Evolutionary conservation across 1,284 basidiomycete genomes (phyloP), one percentile per base, ranked within the genome.

Genomic region (Peniophora sp.): DNA sequence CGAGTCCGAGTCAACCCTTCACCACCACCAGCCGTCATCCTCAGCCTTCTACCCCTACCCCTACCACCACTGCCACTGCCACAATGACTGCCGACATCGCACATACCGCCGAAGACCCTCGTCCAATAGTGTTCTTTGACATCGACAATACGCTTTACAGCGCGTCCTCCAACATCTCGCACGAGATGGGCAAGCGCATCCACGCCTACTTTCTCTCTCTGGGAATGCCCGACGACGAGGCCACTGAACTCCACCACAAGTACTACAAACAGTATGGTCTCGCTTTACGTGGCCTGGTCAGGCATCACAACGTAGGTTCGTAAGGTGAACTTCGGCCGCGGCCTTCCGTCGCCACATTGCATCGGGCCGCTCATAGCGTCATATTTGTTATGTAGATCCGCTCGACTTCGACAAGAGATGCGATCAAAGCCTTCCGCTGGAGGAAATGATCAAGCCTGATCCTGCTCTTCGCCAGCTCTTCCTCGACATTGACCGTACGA

Each of bases 111-210:
- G 23, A 35, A 63, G 81, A 83, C 71, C 75, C 81, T 52, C 74
- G 80, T 18, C 64, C 63, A 52, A 69, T 90, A 46, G 72, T 89
- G 35, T 92, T 85, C 79, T 81, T 93, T 53, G 91, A 93, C 63
- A 90, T 93, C 55, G 91, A 93, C 67, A 92, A 92, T 60, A 92
- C 90, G 1, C 73, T 92, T 14, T 92, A 92, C 66, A 87, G 86
- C 15, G 78, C 85, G 1, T 85, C 77, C 60, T 73, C 81, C 11
- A 81, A 75, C 62, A 90, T 94, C 51, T 83, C 85, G 5, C 79
- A 88, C 55, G 81, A 74, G n/a, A 92, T 94, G 90, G 82, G 82
- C 15, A 68, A 84, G 55, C 79, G 81, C 46, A 93, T 93, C 50
- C 87, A 90, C 58, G 88, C 77, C 27, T 94, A 93, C 66, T 92